Conservation (phyloP, 2,329 filamentous ascomycete species). For the Cladophialophora carrionii region DNA sequence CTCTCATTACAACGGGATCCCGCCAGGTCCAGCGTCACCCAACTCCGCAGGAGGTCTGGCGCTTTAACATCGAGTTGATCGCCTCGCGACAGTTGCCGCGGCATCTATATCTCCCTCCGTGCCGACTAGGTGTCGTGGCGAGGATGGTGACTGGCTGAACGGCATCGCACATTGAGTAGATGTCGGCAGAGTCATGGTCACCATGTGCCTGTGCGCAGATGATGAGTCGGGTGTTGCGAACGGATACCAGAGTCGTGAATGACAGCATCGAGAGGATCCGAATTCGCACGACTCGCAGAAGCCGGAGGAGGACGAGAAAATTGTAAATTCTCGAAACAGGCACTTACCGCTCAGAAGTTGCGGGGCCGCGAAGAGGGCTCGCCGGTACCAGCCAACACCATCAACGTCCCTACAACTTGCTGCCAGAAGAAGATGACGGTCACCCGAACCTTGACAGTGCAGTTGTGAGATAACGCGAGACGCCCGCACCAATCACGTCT, state of each 20-base stretch:
- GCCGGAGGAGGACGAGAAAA: background rate
- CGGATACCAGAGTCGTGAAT: background rate
- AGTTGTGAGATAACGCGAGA: constrained; percentile 19
- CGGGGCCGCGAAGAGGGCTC: background rate
- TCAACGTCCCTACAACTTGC: background rate
- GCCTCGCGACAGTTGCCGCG: background rate
- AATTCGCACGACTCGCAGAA: no score
- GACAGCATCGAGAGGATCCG: no score
- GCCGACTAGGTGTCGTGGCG: background rate
- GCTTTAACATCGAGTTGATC: background rate
- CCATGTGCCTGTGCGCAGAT: background rate
- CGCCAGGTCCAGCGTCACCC: background rate
- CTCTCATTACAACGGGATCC: background rate
- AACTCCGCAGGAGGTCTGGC: background rate
- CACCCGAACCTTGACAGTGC: background rate
- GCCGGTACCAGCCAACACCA: background rate
- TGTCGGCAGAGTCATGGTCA: background rate
- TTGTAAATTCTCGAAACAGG: background rate
- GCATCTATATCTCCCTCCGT: background rate
- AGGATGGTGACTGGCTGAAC: background rate
- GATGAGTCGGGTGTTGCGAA: background rate
- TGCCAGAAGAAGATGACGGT: background rate
- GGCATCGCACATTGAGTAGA: background rate
- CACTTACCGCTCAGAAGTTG: background rate
- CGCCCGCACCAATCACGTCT: constrained; percentile 26